Percentiles rank a stretch among this genome's conserved stretches.
phyloP scores from a whole-genome alignment of 352 stramenopile species.

The Pythium dissimile region DNA sequence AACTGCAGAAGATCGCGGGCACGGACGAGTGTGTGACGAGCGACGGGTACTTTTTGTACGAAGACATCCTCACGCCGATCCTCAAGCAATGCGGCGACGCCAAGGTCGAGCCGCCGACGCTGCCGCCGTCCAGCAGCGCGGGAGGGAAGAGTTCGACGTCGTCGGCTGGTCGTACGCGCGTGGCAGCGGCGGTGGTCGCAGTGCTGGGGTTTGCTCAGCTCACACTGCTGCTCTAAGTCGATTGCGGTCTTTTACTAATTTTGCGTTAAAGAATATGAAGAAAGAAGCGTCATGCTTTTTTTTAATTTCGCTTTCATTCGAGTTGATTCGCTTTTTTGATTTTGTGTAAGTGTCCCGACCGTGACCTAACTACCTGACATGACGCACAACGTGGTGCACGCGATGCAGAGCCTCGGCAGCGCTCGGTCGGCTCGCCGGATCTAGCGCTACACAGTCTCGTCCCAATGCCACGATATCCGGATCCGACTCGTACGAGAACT shows the following conservation, averaged over 20 bases:
- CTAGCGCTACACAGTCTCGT: neutral
- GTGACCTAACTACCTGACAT: neutral
- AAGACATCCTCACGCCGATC: slow-evolving; percentile 2
- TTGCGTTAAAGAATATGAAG: no score
- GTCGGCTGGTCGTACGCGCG: neutral
- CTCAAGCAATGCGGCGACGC: slow-evolving; percentile 2
- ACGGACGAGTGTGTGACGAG: slow-evolving; percentile 3
- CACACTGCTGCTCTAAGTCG: neutral
- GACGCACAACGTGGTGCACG: slow-evolving; percentile 1
- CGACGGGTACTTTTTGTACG: slow-evolving; percentile 4
- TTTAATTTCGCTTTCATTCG: no score
- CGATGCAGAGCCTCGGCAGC: slow-evolving; percentile 4
- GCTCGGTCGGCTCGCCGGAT: neutral
- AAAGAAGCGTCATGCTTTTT: no score
- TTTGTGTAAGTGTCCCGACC: no score
- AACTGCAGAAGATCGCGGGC: slow-evolving; percentile 6
- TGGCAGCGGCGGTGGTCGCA: neutral
- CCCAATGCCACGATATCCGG: slow-evolving; percentile 1
- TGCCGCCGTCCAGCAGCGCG: neutral
- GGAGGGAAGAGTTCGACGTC: neutral
- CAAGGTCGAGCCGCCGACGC: slow-evolving; percentile 2
- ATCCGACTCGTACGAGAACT: slow-evolving; percentile 30
- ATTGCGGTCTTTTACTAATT: no score
- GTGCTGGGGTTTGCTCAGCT: neutral
- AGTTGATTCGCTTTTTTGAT: no score